Evolutionary conservation across 1,284 basidiomycete genomes (phyloP).

Genomic region (Puccinia polysora): DNA sequence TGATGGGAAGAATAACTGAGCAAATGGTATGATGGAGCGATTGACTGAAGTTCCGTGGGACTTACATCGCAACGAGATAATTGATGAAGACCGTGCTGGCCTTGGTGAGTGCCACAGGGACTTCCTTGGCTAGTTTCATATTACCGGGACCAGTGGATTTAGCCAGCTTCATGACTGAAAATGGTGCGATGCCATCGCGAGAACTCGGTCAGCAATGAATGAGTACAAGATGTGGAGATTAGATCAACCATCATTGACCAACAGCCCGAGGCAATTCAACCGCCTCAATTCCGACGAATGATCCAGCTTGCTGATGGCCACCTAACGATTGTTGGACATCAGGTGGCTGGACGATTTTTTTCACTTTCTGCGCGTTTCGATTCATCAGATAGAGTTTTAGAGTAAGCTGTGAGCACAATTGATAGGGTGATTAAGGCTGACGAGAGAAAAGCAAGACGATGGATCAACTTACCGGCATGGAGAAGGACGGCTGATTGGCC

Average conservation of each 20-base stretch:
- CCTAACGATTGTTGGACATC: constrained; percentile 39
- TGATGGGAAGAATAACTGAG: no score
- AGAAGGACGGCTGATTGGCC: no score
- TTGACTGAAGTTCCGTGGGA: neutral
- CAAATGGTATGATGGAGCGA: neutral
- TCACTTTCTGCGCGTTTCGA: constrained; percentile 35
- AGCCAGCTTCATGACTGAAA: constrained; percentile 38
- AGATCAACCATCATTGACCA: constrained; percentile 6
- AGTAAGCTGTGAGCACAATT: neutral
- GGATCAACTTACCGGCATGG: no score
- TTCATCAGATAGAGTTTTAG: no score
- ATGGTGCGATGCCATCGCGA: neutral
- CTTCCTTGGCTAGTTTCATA: constrained; percentile 39
- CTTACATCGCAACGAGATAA: constrained; percentile 35
- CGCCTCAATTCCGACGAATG: constrained; percentile 28
- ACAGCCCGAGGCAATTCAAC: constrained; percentile 32
- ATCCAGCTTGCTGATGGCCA: constrained; percentile 30
- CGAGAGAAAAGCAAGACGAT: no score
- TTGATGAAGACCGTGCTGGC: constrained; percentile 34
- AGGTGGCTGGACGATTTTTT: constrained; percentile 31
- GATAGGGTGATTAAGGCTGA: neutral
- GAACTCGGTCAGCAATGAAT: no score
- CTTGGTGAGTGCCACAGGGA: constrained; percentile 21
- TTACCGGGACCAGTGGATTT: constrained; percentile 34
- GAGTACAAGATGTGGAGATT: neutral